Percentiles rank a stretch among this genome's conserved stretches.
Evolutionary conservation across 139 green algal species (phyloP).

Genomic region (Tetraselmis striata): DNA sequence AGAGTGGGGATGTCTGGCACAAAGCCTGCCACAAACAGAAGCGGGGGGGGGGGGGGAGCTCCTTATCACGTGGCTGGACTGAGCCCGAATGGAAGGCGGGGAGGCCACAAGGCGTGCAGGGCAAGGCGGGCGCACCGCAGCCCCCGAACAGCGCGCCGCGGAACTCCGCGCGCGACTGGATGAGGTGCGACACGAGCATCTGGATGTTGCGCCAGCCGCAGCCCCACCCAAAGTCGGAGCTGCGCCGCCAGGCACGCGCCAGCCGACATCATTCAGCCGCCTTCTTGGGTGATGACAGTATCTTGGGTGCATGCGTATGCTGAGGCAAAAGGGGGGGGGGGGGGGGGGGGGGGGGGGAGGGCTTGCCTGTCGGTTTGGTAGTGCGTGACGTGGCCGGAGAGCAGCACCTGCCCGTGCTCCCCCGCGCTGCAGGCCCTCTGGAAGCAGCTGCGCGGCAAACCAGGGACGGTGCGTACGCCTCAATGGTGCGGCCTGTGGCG

Average conservation of each 20-base stretch:
- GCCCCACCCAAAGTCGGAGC: conserved; percentile 32
- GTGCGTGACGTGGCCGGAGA: neutral
- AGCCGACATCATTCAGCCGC: too few species aligned
- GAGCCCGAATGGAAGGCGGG: too few species aligned
- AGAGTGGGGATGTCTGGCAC: conserved; percentile 19
- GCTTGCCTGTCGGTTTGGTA: neutral
- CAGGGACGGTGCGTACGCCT: too few species aligned
- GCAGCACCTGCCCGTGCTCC: neutral
- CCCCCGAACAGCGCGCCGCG: conserved; percentile 27
- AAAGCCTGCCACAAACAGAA: conserved; percentile 10
- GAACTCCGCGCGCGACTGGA: conserved; percentile 8
- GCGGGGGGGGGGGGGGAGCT: too few species aligned
- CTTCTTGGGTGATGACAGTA: too few species aligned
- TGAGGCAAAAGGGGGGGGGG: too few species aligned
- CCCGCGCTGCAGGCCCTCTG: neutral
- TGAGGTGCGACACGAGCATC: conserved; percentile 38
- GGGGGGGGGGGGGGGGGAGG: too few species aligned
- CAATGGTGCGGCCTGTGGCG: neutral
- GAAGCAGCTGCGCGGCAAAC: neutral
- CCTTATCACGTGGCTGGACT: too few species aligned
- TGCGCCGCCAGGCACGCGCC: too few species aligned
- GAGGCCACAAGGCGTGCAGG: neutral
- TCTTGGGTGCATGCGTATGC: too few species aligned
- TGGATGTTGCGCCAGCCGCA: conserved; percentile 52
- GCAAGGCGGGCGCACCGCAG: conserved; percentile 8